Conservation (phyloP, 1,284 basidiomycete species). For the Heterobasidion parviporum region DNA sequence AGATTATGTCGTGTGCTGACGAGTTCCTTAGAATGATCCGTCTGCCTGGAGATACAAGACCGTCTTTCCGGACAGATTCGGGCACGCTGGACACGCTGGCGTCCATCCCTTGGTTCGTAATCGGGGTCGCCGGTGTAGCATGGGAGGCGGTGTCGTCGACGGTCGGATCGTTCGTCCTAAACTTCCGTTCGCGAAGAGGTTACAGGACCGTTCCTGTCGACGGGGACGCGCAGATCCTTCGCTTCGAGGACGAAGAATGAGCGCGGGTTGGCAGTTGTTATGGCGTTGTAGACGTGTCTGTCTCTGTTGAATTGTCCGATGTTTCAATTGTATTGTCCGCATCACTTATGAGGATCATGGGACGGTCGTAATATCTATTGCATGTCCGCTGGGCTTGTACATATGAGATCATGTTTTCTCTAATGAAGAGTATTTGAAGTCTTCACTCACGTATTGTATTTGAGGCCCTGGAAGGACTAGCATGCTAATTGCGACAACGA, state of each 20-base stretch:
- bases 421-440: background rate
- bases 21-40: slow-evolving; percentile 57
- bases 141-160: slow-evolving; percentile 53
- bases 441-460: background rate
- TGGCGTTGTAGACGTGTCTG: background rate
- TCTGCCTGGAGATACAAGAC: slow-evolving; percentile 48
- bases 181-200: slow-evolving; percentile 41
- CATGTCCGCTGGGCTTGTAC: background rate
- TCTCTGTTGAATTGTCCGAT: background rate
- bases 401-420: background rate
- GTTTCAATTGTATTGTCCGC: background rate
- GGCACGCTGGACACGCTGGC: slow-evolving; percentile 64
- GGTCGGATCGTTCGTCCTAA: slow-evolving; percentile 30
- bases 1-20: slow-evolving; percentile 7
- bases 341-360: background rate
- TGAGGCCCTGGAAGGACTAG: background rate
- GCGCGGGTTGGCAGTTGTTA: background rate
- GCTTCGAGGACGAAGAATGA: slow-evolving; percentile 68
- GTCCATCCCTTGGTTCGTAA: slow-evolving; percentile 79
- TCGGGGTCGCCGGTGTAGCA: slow-evolving; percentile 72
- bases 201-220: slow-evolving; percentile 81
- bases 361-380: background rate
- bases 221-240: slow-evolving; percentile 79
- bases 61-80: slow-evolving; percentile 38
- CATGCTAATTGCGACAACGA: background rate